These are phyloP conservation scores for Candida chauliodis DNA, from an alignment of 805 yeast genomes.

Conservation along the genomic window DNA sequence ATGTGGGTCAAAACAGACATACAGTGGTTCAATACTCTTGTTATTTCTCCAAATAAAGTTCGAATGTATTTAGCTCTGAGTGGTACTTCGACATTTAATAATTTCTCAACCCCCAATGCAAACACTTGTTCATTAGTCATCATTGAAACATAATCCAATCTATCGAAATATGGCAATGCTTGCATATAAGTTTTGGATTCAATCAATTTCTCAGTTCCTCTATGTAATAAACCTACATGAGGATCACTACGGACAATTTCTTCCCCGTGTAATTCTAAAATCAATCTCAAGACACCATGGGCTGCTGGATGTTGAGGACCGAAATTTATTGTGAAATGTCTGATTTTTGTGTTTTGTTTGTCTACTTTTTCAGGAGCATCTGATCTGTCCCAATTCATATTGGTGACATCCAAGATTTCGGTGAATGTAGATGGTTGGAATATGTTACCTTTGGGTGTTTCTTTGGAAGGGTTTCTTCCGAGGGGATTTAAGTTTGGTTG, in stretches of 20 bases:
- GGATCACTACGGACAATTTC: slow-evolving; percentile 86
- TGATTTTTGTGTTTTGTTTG: slow-evolving; percentile 52
- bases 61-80: slow-evolving; percentile 81
- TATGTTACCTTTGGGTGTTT: slow-evolving; percentile 27
- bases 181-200: slow-evolving; percentile 84
- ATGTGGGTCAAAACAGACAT: slow-evolving; percentile 87
- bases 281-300: slow-evolving; percentile 85
- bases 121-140: slow-evolving; percentile 90
- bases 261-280: slow-evolving; percentile 83
- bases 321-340: slow-evolving; percentile 86
- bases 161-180: slow-evolving; percentile 85
- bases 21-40: slow-evolving; percentile 77
- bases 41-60: slow-evolving; percentile 82
- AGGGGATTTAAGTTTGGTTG: slow-evolving; percentile 30
- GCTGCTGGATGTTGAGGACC: slow-evolving; percentile 97
- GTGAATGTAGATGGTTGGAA: slow-evolving; percentile 43
- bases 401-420: slow-evolving; percentile 43
- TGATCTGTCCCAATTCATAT: slow-evolving; percentile 41
- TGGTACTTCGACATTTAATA: slow-evolving; percentile 81
- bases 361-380: slow-evolving; percentile 42
- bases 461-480: slow-evolving; percentile 35
- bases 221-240: slow-evolving; percentile 80
- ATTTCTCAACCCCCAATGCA: slow-evolving; percentile 78
- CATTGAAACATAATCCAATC: slow-evolving; percentile 82
- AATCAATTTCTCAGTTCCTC: slow-evolving; percentile 87